Percentiles rank a stretch among this genome's conserved stretches.
These are phyloP conservation scores for Rhodosporidiobolus sp. DNA, from an alignment of 768 basidiomycete species.

Conservation along the genomic window DNA sequence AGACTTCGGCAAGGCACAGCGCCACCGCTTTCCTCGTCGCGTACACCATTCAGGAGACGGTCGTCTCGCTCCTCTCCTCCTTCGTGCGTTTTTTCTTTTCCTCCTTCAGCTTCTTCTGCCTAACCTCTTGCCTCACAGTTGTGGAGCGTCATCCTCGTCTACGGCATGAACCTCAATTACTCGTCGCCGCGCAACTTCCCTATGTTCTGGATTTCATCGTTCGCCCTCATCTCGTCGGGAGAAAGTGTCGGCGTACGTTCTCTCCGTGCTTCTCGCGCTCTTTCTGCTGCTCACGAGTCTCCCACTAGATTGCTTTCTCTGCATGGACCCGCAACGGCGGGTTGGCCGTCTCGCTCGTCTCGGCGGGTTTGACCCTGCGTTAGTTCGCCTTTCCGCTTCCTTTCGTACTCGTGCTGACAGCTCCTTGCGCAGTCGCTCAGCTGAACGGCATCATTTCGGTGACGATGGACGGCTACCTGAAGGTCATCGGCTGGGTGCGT, in stretches of 20 bases:
- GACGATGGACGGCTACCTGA: conserved; percentile 48
- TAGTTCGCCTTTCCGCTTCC: not conserved
- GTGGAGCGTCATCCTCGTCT: conserved; percentile 46
- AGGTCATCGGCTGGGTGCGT: conserved; percentile 44
- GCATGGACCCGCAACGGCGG: conserved; percentile 13
- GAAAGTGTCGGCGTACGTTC: conserved; percentile 50
- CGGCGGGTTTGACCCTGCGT: conserved; percentile 17
- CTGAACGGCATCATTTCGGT: conserved; percentile 45
- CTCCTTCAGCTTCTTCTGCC: not conserved
- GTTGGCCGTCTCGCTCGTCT: conserved; percentile 26
- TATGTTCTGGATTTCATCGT: conserved; percentile 49
- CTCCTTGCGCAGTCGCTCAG: not conserved
- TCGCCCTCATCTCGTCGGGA: conserved; percentile 48
- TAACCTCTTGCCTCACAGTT: conserved; percentile 30
- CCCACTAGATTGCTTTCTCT: conserved; percentile 40
- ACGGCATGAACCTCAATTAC: conserved; percentile 49
- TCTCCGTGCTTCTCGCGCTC: conserved; percentile 44
- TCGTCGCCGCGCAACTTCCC: conserved; percentile 48
- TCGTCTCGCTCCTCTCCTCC: conserved; percentile 47
- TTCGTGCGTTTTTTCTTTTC: conserved; percentile 34
- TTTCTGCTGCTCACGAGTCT: conserved; percentile 44
- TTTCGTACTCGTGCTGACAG: not conserved
- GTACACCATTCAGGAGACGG: conserved; percentile 50
- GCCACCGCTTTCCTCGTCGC: conserved; percentile 50
- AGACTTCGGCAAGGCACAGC: conserved; percentile 51